Conservation (phyloP, 495 filamentous ascomycete genomes). For the Hypoxylon trugodes region DNA sequence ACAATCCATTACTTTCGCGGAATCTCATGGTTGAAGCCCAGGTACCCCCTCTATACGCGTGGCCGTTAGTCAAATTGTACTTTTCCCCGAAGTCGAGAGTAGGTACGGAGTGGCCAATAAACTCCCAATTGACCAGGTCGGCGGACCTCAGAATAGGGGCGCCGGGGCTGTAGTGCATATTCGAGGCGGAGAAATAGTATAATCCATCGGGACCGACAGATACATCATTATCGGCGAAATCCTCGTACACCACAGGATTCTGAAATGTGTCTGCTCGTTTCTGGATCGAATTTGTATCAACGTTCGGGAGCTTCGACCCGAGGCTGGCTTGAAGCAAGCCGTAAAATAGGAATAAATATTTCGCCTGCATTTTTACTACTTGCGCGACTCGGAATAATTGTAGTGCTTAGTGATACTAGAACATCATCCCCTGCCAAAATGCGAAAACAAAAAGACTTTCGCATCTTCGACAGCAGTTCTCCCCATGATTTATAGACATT, state of each 20-base stretch:
- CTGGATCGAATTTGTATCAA: neutral
- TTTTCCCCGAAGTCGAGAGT: slow-evolving; percentile 54
- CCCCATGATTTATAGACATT: neutral
- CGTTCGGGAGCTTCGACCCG: neutral
- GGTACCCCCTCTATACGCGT: slow-evolving; percentile 62
- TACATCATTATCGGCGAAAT: slow-evolving; percentile 45
- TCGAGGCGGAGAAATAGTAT: slow-evolving; percentile 64
- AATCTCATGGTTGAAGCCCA: slow-evolving; percentile 65
- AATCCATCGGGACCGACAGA: slow-evolving; percentile 38
- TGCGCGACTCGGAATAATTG: no score
- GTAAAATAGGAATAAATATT: neutral
- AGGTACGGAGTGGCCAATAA: slow-evolving; percentile 63
- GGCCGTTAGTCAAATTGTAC: slow-evolving; percentile 56
- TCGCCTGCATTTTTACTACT: neutral
- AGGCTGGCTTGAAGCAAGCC: slow-evolving; percentile 1
- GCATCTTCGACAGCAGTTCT: no score
- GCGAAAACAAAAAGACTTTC: no score
- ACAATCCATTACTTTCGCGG: slow-evolving; percentile 53
- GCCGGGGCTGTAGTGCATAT: slow-evolving; percentile 66
- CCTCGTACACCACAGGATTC: slow-evolving; percentile 43
- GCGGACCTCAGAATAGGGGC: slow-evolving; percentile 65
- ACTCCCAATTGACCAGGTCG: slow-evolving; percentile 67
- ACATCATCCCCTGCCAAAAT: no score
- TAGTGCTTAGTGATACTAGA: no score
- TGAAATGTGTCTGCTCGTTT: slow-evolving; percentile 28